Evolutionary conservation across 106 monocot genomes (phyloP).

Genomic region (Dendrobium nobile): DNA sequence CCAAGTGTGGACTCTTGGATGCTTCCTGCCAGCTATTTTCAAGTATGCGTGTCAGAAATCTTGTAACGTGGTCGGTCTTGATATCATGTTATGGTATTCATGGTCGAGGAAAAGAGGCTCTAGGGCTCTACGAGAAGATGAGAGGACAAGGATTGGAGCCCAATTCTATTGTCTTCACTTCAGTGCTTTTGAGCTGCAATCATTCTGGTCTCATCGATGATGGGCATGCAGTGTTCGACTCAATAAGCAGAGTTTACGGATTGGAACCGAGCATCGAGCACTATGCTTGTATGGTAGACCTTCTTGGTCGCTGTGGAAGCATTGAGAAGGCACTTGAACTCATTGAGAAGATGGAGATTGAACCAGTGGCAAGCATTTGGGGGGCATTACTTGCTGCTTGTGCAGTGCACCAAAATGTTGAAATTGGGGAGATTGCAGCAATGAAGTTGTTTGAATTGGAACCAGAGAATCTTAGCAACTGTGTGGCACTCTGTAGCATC

Average conservation of each 20-base stretch:
- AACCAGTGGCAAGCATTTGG: slow-evolving; percentile 43
- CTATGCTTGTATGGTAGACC: slow-evolving; percentile 63
- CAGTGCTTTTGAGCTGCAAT: slow-evolving; percentile 44
- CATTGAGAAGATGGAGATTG: slow-evolving; percentile 40
- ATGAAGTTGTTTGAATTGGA: slow-evolving; percentile 44
- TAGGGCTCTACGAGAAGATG: slow-evolving; percentile 41
- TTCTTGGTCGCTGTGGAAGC: slow-evolving; percentile 36
- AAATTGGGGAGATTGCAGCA: slow-evolving; percentile 53
- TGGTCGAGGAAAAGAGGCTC: slow-evolving; percentile 32
- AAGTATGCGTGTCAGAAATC: slow-evolving; percentile 24
- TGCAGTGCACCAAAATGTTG: slow-evolving; percentile 36
- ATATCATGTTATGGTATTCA: slow-evolving; percentile 52
- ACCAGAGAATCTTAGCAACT: slow-evolving; percentile 45
- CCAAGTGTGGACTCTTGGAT: slow-evolving; percentile 42
- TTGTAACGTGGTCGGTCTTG: slow-evolving; percentile 51
- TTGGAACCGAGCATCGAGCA: slow-evolving; percentile 38
- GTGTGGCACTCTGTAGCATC: slow-evolving; percentile 43
- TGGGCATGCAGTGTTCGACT: slow-evolving; percentile 27
- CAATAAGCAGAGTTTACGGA: slow-evolving; percentile 23
- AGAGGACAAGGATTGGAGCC: slow-evolving; percentile 22
- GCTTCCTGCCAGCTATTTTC: slow-evolving; percentile 33
- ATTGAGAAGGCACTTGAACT: slow-evolving; percentile 38
- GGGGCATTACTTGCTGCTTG: slow-evolving; percentile 59
- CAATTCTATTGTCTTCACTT: slow-evolving; percentile 45
- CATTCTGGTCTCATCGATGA: slow-evolving; percentile 47